Evolutionary conservation across 2,329 filamentous ascomycete genomes (phyloP), one percentile per base, ranked within the genome.

Genomic region (Ceratocystis cubensis): DNA sequence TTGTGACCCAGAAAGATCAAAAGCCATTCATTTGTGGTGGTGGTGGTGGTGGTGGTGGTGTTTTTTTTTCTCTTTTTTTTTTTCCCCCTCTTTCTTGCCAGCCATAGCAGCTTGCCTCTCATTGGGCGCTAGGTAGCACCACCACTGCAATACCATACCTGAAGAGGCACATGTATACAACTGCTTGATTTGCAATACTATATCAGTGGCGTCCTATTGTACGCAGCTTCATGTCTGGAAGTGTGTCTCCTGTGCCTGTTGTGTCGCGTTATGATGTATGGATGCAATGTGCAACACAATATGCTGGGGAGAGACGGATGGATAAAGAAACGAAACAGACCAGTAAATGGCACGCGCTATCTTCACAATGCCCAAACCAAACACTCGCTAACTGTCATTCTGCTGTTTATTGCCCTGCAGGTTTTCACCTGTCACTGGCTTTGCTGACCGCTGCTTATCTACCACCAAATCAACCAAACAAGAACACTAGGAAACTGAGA

Each of bases 181-280:
- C 37, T 59, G 56, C 28, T 59, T 59, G 28, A 59, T n/a, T 59
- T 17, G 4, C 56, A 59, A 59, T 59, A 7, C 17, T 59, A 59
- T 59, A 59, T 37, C 56, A 37, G 17, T 37, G 56, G 30, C 30
- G 56, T 8, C n/a, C 3, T 59, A 59, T 59, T 59, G 17, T 37
- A 37, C 28, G n/a, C 28, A 59, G 28, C 28, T 59, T 17, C 28
- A 37, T 59, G 56, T 8, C 22, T 13, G 13, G n/a, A 59, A 53
- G 22, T 53, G 48, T 53, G 28, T 33, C 30, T 59, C 56, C 33
- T 37, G 25, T 59, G 22, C 28, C 13, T 59, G 13, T 59, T 59
- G 28, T 37, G 25, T 59, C n/a, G 25, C 56, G 33, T 33, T 37
- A 22, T 59, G 15, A 37, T 59, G 56, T 8, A n/a, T 33, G n/a